A percentile compares a stretch with the other conserved stretches of the same genome.
These are phyloP conservation scores for Ceraceosorus guamensis DNA, from an alignment of 1,284 basidiomycete genomes.

Conservation along the genomic window DNA sequence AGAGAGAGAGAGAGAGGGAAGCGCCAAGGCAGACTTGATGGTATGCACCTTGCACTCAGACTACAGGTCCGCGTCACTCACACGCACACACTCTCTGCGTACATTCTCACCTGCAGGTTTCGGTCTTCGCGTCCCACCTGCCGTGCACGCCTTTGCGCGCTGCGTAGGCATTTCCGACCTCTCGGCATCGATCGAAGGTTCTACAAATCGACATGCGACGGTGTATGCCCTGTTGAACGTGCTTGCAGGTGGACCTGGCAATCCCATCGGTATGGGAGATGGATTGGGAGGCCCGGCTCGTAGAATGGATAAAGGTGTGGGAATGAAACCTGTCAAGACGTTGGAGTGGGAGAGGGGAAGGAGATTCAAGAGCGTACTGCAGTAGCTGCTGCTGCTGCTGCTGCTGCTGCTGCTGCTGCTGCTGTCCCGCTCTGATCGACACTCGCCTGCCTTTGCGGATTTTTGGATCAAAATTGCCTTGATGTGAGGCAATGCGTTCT, in stretches of 20 bases:
- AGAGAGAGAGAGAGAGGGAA: no score
- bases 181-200: conserved; percentile 88
- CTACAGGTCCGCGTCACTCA: no score
- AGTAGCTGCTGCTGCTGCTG: not conserved
- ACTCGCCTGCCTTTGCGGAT: no score
- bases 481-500: no score
- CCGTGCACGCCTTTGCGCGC: conserved; percentile 75
- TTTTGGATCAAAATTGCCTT: no score
- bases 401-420: no score
- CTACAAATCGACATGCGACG: conserved; percentile 67
- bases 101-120: conserved; percentile 58
- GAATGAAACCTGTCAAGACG: conserved; percentile 23
- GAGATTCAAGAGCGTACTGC: conserved; percentile 5
- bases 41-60: no score
- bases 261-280: conserved; percentile 41
- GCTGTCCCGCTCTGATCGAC: no score
- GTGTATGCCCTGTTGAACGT: conserved; percentile 52
- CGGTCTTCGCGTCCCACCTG: conserved; percentile 80
- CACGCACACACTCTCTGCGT: no score
- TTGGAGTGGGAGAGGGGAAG: conserved; percentile 9
- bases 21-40: no score
- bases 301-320: conserved; percentile 40
- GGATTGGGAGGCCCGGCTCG: conserved; percentile 41
- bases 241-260: conserved; percentile 42
- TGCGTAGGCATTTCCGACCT: conserved; percentile 91